These are phyloP conservation scores for Fomitiporia mediterranea DNA, from an alignment of 1,284 basidiomycete genomes.

Conservation along the genomic window DNA sequence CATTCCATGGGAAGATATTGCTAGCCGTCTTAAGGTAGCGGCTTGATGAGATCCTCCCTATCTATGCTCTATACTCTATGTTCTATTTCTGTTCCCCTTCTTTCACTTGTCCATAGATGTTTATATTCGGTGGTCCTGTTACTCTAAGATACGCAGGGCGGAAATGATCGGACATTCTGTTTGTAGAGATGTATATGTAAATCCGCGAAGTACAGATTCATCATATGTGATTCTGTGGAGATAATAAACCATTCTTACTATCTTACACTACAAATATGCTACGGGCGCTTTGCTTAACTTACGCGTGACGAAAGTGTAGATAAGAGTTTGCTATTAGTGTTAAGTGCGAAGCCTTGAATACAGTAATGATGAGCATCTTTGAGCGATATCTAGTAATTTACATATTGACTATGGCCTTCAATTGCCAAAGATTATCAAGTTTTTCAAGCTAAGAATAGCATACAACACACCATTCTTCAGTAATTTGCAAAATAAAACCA, in stretches of 20 bases:
- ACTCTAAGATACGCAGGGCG: background rate
- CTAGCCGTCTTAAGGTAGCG: background rate
- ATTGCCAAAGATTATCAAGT: constrained; percentile 11
- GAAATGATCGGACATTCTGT: constrained; percentile 1
- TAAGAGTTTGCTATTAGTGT: background rate
- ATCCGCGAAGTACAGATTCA: background rate
- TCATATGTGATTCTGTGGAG: background rate
- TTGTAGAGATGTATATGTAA: constrained; percentile 11
- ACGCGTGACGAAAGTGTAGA: background rate
- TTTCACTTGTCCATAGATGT: constrained; percentile 1
- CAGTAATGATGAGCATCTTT: background rate
- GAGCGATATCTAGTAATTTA: background rate
- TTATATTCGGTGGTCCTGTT: background rate
- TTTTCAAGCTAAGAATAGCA: constrained; percentile 11
- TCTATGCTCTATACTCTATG: no score
- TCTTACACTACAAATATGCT: no score
- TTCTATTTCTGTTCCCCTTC: constrained; percentile 1
- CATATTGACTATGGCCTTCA: constrained; percentile 10
- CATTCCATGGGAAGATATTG: constrained; percentile 3
- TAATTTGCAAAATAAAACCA: no score
- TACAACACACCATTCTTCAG: no score
- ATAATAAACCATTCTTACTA: no score
- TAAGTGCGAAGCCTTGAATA: background rate
- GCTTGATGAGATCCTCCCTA: no score
- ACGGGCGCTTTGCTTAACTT: background rate